Evolutionary conservation across 768 basidiomycete genomes (phyloP).

Genomic region (Xerocomellus amylosporus): DNA sequence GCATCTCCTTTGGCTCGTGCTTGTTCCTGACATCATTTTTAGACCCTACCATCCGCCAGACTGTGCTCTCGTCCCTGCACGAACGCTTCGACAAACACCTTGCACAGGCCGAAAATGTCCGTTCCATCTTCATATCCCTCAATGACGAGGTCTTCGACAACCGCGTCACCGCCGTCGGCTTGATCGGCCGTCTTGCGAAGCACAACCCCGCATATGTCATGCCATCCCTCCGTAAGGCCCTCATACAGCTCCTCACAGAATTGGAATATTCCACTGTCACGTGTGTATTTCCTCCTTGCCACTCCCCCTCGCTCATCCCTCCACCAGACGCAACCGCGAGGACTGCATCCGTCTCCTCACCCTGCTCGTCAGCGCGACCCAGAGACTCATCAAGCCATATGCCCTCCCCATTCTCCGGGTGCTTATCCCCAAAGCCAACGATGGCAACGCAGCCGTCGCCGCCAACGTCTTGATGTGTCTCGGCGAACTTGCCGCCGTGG

Average conservation of each 20-base stretch:
- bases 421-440: conserved; percentile 84
- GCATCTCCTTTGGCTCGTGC: not conserved
- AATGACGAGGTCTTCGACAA: conserved; percentile 97
- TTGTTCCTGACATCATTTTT: conserved; percentile 6
- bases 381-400: conserved; percentile 93
- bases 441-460: conserved; percentile 81
- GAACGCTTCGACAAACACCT: conserved; percentile 96
- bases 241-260: conserved; percentile 95
- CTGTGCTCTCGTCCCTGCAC: conserved; percentile 83
- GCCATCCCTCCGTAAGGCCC: conserved; percentile 91
- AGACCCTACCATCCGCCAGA: conserved; percentile 79
- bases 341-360: conserved; percentile 91
- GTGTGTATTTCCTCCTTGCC: conserved; percentile 45
- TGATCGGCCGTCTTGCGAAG: conserved; percentile 90
- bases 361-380: conserved; percentile 85
- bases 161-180: conserved; percentile 80
- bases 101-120: conserved; percentile 97
- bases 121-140: conserved; percentile 92
- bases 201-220: conserved; percentile 99
- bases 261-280: conserved; percentile 90
- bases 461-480: conserved; percentile 92
- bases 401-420: conserved; percentile 93
- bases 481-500: conserved; percentile 89
- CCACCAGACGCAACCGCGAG: conserved; percentile 75
- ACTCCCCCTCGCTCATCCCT: not conserved